Base-by-base conservation (phyloP, 768 basidiomycete species). In the Boletus sp. region DNA sequence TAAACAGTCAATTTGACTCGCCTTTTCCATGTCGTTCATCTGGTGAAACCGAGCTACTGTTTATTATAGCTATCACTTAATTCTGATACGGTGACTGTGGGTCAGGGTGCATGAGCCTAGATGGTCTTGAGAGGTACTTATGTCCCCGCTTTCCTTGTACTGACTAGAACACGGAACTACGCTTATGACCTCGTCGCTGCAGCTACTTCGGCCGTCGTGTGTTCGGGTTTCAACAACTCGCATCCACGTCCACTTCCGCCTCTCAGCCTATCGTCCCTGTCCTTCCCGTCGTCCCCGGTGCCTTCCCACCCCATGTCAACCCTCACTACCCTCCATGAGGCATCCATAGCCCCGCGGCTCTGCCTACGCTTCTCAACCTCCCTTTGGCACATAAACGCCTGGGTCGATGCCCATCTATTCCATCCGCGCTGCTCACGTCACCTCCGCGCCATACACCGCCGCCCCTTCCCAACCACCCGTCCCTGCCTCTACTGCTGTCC, bases 1-100 rank as follows among this genome's bases (percentile, higher is more conserved):
- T 96, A 96, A 71, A 97, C 67, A 89, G 94, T 96, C 61, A 38
- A 65, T 51, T 3, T 45, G 11, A 15, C 17, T 35, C 15, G 3
- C 4, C 5, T 25, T 25, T 25, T 5, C 3, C 5, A 5, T 17
- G 39, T 27, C 10, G 17, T 23, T 29, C 7, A 3, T 9, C 19
- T 25, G 2, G 4, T 47, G 7, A 14, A 25, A 27, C 42, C 53
- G 21, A 60, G 0, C 6, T 0, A 14, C 8, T 4, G 3, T 19
- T 7, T 4, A 1, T 35, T 34, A 9, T 32, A 66, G 61, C 55
- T n/a, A 48, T 66, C 47, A 65, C 64, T 15, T 67, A 63, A 38
- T 29, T 45, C 21, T 51, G 25, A 29, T 35, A 7, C 23, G 50
- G 23, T 21, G n/a, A 17, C n/a, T 23, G 8, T 25, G 29, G 14